Conservation (phyloP, 2,329 filamentous ascomycete genomes). For the Ophiostoma sp. region DNA sequence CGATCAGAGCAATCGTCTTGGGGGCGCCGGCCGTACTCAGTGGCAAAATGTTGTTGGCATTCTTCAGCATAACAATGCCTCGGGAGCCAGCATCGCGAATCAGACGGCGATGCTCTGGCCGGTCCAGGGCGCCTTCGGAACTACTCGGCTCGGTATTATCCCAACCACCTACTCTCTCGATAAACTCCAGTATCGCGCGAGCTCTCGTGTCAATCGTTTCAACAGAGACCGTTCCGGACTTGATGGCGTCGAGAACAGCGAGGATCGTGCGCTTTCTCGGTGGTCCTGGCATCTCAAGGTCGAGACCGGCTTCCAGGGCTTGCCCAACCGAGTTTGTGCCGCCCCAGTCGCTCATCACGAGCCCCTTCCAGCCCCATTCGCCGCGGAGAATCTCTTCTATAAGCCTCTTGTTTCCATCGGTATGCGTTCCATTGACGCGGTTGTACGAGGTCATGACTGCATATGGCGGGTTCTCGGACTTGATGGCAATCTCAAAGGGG, state of each 20-base stretch:
- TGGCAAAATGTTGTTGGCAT: slow-evolving; percentile 52
- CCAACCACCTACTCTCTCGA: slow-evolving; percentile 11
- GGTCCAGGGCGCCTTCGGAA: neutral
- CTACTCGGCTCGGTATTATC: neutral
- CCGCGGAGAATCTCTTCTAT: slow-evolving; percentile 52
- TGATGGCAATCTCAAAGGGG: slow-evolving; percentile 66
- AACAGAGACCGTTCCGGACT: neutral
- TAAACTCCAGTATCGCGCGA: slow-evolving; percentile 2
- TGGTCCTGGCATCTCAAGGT: slow-evolving; percentile 54
- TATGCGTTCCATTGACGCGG: slow-evolving; percentile 56
- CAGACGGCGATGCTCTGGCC: slow-evolving; percentile 49
- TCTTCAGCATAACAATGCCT: slow-evolving; percentile 60
- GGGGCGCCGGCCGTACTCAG: slow-evolving; percentile 34
- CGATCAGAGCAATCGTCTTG: neutral
- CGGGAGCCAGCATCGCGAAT: slow-evolving; percentile 57
- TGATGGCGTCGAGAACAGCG: neutral
- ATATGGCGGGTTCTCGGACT: slow-evolving; percentile 59
- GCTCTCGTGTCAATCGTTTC: neutral
- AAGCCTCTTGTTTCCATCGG: slow-evolving; percentile 50
- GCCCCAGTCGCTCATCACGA: slow-evolving; percentile 55
- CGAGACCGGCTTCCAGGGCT: slow-evolving; percentile 50
- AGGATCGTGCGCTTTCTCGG: slow-evolving; percentile 28
- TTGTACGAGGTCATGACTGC: slow-evolving; percentile 66
- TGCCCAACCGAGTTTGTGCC: slow-evolving; percentile 51
- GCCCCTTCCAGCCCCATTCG: slow-evolving; percentile 57